Evolutionary conservation across 23 red algal species (phyloP), one percentile per base, ranked within the genome.

Genomic region (Gracilaria gracilis): DNA sequence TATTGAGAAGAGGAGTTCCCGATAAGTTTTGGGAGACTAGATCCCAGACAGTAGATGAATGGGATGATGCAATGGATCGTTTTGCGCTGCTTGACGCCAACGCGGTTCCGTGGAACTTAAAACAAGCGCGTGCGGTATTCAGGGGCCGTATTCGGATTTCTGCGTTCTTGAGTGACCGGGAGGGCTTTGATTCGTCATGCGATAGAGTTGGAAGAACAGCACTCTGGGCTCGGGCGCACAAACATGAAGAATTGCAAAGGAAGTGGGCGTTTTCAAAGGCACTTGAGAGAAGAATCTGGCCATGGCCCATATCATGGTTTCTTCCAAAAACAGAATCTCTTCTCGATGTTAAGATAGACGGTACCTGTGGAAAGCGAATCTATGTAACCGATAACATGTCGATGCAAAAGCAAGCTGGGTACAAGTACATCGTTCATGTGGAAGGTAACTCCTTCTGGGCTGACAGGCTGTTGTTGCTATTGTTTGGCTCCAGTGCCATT

Each of bases 371-470:
- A 38, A 67, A 55, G 44, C 85, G 71, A 51, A 85, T 83, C 21
- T 84, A 85, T 77, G 69, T 78, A 21, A 50, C 79, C n/a, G 80
- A 77, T 47, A 44, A 67, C 35, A 61, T 85, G 57, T 27, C 42
- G n/a, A 37, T 85, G 62, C 44, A 58, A 37, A 51, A 85, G 44
- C 89, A 93, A 64, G 38, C 61, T 24, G 50, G 20, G 54, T 93
- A 75, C 50, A 93, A 83, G 69, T 93, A 85, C 39, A 58, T 67
- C 23, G 50, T 93, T 15, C 66, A 93, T 57, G 89, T 54, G 37
- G 89, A 84, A 33, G 89, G 89, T 4, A 93, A 93, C 61, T 81
- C 65, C 17, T 93, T 93, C 40, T 93, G 89, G 89, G 89, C 89
- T 19, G 89, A 93, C 42, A 78, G 89, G 9, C 70, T 93, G 64